A percentile compares a stretch with the other conserved stretches of the same genome.
Conservation (phyloP, 2,329 filamentous ascomycete genomes). For the Venturia oleaginea region DNA sequence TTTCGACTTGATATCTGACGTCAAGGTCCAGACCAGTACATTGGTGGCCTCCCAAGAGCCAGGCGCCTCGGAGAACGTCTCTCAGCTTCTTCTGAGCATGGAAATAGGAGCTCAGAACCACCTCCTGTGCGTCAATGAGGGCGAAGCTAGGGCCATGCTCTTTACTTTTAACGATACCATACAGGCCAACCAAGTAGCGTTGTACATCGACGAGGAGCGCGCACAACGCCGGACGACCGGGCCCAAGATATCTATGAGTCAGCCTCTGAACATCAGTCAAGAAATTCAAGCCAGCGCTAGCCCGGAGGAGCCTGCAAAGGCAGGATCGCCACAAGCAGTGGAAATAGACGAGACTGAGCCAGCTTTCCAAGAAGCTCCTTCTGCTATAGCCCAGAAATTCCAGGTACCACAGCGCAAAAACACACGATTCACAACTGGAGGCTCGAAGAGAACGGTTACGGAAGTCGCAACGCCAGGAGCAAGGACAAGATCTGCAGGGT, state of each 20-base stretch:
- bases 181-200: neutral
- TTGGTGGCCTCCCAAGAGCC: neutral
- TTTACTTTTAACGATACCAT: neutral
- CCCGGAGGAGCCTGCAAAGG: neutral
- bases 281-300: neutral
- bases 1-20: neutral
- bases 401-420: neutral
- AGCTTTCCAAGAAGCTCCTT: neutral
- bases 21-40: neutral
- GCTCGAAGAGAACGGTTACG: neutral
- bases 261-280: slow-evolving; percentile 1
- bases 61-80: neutral
- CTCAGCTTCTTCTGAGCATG: slow-evolving; percentile 5
- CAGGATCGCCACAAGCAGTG: neutral
- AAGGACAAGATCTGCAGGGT: neutral
- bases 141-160: slow-evolving; percentile 2
- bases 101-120: neutral
- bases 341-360: neutral
- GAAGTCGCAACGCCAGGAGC: neutral
- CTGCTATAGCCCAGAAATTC: neutral
- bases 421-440: neutral
- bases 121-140: neutral
- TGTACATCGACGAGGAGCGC: neutral
- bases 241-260: neutral
- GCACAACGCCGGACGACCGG: neutral